Base-by-base conservation (phyloP, 495 filamentous ascomycete species). In the Ramalina peruviana region DNA sequence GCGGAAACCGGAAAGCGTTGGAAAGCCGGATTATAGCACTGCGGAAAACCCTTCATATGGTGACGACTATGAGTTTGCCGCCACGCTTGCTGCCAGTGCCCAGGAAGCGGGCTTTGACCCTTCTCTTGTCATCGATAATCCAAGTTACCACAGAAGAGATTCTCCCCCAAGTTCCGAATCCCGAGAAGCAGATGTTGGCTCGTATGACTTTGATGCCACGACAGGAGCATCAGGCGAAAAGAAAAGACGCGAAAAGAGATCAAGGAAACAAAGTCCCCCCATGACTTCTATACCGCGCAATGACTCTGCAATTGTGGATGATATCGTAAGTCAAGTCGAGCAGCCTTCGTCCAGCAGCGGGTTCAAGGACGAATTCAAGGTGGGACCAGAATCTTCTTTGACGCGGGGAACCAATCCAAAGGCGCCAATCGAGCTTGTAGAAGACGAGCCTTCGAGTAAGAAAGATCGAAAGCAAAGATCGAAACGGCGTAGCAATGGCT, bases 21-120 rank as follows among this genome's bases (percentile, higher is more conserved):
- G 9, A 17, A 48, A 48, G 30, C 45, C 25, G 19, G 33, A 16
- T 48, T 1, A 13, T 15, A 23, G 19, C 19, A 25, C 21, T 36
- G 19, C 17, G 30, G 60, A 66, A n/a, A 44, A 48, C 3, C 36
- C 16, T 20, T 39, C 59, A 0, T 80, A 73, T 58, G 70, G 58
- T 7, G 70, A 78, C 23, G 83, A 87, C 49, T 66, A 81, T 37
- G 80, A 76, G 33, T 87, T 87, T 43, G 75, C 80, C 16, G 82
- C 82, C 21, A 77, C 72, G 10, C 58, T 86, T n/a, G 82, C 82
- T 56, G 83, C 82, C 36, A 81, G 77, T 6, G 71, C 84, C 17
- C 61, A 80, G 61, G 75, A 75, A 5, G 72, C 77, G 46, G 83
- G 83, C 0, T 87, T 87, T 51, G 76, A 86, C 60, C 77, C 82